Evolutionary conservation across 768 basidiomycete species (phyloP).

Genomic region (Clathrus columnatus): DNA sequence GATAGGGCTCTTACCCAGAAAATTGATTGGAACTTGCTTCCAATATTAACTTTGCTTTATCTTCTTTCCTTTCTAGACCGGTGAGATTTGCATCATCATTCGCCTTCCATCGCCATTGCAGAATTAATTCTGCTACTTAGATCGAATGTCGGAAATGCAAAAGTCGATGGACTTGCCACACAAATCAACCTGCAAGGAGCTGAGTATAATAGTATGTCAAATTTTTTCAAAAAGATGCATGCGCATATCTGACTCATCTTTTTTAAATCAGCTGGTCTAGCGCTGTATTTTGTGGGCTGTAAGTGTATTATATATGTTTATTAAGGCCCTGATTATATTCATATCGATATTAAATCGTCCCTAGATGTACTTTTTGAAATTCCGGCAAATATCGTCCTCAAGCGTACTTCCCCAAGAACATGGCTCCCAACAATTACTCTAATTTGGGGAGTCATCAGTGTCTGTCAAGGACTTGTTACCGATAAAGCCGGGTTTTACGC

Average conservation of each 20-base stretch:
- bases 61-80: constrained; percentile 35
- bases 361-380: constrained; percentile 46
- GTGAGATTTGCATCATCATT: constrained; percentile 13
- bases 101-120: background rate
- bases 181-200: constrained; percentile 2
- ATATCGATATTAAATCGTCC: background rate
- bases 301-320: background rate
- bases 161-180: constrained; percentile 44
- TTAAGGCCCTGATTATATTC: background rate
- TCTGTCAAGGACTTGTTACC: constrained; percentile 46
- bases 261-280: constrained; percentile 46
- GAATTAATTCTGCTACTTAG: constrained; percentile 9
- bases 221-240: too few species aligned
- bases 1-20: background rate
- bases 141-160: constrained; percentile 35
- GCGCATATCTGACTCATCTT: background rate
- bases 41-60: constrained; percentile 32
- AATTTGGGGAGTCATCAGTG: constrained; percentile 46
- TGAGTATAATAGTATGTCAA: constrained; percentile 1
- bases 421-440: constrained; percentile 57
- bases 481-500: constrained; percentile 46
- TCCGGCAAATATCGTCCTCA: constrained; percentile 47
- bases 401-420: constrained; percentile 47
- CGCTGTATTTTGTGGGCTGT: constrained; percentile 50
- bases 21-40: constrained; percentile 21